Percentiles rank a stretch among this genome's conserved stretches.
These are phyloP conservation scores for Rhodosporidiobolus odoratus DNA, from an alignment of 768 basidiomycete species.

Conservation along the genomic window DNA sequence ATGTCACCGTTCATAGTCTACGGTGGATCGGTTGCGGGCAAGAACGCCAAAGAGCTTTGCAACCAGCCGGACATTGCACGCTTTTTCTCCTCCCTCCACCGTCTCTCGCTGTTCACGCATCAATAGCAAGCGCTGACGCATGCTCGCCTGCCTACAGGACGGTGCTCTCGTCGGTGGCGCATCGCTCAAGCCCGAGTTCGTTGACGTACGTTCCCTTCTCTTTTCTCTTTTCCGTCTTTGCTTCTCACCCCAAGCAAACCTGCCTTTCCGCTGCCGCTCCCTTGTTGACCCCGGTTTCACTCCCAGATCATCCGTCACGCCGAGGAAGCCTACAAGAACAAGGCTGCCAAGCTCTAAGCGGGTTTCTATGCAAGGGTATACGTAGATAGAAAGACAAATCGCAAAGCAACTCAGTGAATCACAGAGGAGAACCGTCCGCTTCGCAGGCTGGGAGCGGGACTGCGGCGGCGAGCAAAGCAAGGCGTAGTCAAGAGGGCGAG, in stretches of 20 bases:
- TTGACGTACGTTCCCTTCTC: slow-evolving; percentile 55
- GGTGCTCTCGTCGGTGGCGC: slow-evolving; percentile 71
- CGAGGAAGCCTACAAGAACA: neutral
- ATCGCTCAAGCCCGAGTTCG: slow-evolving; percentile 94
- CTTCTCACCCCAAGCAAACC: neutral
- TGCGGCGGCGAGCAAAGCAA: no score
- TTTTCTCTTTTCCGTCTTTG: neutral
- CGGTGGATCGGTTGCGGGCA: slow-evolving; percentile 87
- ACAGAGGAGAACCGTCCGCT: no score
- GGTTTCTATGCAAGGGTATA: neutral
- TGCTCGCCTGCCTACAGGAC: neutral
- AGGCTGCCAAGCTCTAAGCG: slow-evolving; percentile 8
- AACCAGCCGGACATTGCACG: slow-evolving; percentile 44
- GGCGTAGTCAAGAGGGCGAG: no score
- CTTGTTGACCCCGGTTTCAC: no score
- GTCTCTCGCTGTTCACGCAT: neutral
- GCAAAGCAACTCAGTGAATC: no score
- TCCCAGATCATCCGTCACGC: slow-evolving; percentile 3
- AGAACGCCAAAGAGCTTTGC: slow-evolving; percentile 83
- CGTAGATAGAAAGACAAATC: no score
- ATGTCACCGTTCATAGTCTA: slow-evolving; percentile 54
- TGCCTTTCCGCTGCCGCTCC: neutral
- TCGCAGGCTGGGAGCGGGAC: no score
- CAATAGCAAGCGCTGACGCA: neutral
- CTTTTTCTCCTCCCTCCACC: neutral